These are phyloP conservation scores for Pyrrhoderma noxium DNA, from an alignment of 1,284 basidiomycete genomes.

Conservation along the genomic window DNA sequence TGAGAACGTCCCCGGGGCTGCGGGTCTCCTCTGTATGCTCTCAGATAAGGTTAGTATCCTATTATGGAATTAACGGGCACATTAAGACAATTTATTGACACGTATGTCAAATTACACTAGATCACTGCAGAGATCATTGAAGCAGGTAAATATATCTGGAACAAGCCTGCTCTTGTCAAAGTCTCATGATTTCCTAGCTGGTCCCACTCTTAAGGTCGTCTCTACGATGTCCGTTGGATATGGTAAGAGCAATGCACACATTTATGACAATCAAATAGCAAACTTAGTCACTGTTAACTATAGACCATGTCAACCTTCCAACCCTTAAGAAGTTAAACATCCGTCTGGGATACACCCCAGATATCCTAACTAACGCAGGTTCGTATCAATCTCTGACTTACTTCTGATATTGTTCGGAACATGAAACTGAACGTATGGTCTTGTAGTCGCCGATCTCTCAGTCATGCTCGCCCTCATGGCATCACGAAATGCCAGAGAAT, in stretches of 20 bases:
- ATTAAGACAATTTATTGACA: not conserved
- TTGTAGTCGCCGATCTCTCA: conserved; percentile 71
- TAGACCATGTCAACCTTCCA: conserved; percentile 77
- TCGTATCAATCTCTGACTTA: not conserved
- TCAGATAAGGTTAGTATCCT: conserved; percentile 53
- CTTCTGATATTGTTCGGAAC: conserved; percentile 3
- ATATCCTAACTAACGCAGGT: conserved; percentile 79
- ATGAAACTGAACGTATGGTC: not conserved
- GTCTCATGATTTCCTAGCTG: conserved; percentile 39
- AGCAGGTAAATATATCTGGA: conserved; percentile 42
- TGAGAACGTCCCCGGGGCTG: conserved; percentile 59
- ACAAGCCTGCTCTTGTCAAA: not conserved
- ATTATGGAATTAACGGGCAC: not conserved
- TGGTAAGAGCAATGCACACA: no score
- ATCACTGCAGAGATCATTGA: conserved; percentile 70
- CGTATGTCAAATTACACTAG: conserved; percentile 28
- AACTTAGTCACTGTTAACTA: conserved; percentile 3
- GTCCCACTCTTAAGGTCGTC: conserved; percentile 65
- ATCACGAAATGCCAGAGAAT: conserved; percentile 65
- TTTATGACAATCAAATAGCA: conserved; percentile 7
- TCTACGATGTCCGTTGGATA: conserved; percentile 91
- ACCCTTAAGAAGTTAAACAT: conserved; percentile 59
- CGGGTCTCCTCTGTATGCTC: conserved; percentile 62
- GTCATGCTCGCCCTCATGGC: conserved; percentile 92
- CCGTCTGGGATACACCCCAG: conserved; percentile 85